Base-by-base conservation (phyloP, 2,329 filamentous ascomycete species). In the Aureobasidium sp. region DNA sequence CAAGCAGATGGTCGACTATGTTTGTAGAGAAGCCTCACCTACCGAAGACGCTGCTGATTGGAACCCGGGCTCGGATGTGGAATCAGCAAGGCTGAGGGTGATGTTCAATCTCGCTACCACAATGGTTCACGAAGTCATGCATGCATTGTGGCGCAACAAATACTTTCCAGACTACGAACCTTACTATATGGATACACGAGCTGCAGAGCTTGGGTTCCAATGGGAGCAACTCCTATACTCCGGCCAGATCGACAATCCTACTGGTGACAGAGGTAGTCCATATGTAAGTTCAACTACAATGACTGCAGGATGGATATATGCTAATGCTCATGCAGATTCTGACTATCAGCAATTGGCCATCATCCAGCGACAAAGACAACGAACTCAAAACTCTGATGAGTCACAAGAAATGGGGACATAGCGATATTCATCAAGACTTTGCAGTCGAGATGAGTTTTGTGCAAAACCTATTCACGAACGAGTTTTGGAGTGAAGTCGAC, bases 61-160 rank as follows among this genome's bases (percentile, higher is more conserved):
- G 58, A 13, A 2, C 18, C 58, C 58, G 3, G 58, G 58, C 23
- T 50, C 29, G 4, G 48, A 64, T 23, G 25, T 54, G 18, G 33
- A 45, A 6, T 64, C 60, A 15, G 60, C 60, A 31, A 25, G 25
- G 4, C 8, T 64, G 27, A 42, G 60, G 11, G 50, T 38, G 3
- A 42, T 54, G 38, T 54, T 53, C 20, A 16, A n/a, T 42, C 60
- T 64, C 16, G 60, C 60, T 20, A 29, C 23, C 20, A 64, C 60
- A 31, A 45, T 64, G 50, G 50, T 64, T 16, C 61, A 64, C 40
- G 61, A 64, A 20, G 33, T 64, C 36, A 47, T 54, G 50, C 61
- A 64, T 9, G 61, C 61, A 7, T 8, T 62, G 9, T 51, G 33
- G 42, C 33, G 45, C 27, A 51, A 51, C 33, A 40, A 38, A 6